Evolutionary conservation across 2,329 filamentous ascomycete species (phyloP).

Genomic region (Colletotrichum eremochloae): DNA sequence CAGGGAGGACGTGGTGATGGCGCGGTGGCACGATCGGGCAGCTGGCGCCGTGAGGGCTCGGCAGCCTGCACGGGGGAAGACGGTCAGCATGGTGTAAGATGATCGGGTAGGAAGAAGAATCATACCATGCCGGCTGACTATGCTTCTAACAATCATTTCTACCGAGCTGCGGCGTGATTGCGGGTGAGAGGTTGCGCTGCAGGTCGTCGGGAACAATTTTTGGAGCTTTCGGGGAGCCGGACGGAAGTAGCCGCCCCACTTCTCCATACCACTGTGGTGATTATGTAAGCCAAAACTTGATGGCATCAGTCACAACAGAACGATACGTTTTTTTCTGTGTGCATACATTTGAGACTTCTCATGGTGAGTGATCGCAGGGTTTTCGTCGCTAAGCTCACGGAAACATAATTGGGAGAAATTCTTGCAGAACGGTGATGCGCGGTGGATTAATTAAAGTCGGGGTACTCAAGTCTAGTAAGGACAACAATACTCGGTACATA

Average conservation of each 20-base stretch:
- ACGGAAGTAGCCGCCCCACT: conserved; percentile 34
- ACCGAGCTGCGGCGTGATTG: conserved; percentile 43
- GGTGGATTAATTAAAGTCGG: conserved; percentile 43
- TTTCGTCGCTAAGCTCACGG: too few species aligned
- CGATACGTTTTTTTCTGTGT: not conserved
- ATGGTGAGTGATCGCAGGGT: fast-evolving
- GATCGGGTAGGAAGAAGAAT: conserved; percentile 6
- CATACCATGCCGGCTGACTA: conserved; percentile 68
- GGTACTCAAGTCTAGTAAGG: conserved; percentile 42
- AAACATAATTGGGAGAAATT: too few species aligned
- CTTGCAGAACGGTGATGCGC: conserved; percentile 11
- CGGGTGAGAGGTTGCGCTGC: conserved; percentile 61
- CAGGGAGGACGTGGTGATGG: conserved; percentile 53
- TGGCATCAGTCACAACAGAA: not conserved
- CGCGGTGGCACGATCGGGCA: conserved; percentile 55
- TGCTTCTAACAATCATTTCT: conserved; percentile 69
- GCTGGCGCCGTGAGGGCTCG: conserved; percentile 63
- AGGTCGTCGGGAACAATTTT: conserved; percentile 41
- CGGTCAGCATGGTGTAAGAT: conserved; percentile 43
- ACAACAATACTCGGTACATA: conserved; percentile 46
- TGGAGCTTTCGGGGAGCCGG: conserved; percentile 36
- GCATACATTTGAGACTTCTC: not conserved
- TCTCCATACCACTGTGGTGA: not conserved
- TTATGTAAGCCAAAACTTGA: conserved; percentile 32
- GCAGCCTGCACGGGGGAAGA: conserved; percentile 58